phyloP scores from a whole-genome alignment of 2,329 filamentous ascomycete genomes.

The Bipolaris zeicola region DNA sequence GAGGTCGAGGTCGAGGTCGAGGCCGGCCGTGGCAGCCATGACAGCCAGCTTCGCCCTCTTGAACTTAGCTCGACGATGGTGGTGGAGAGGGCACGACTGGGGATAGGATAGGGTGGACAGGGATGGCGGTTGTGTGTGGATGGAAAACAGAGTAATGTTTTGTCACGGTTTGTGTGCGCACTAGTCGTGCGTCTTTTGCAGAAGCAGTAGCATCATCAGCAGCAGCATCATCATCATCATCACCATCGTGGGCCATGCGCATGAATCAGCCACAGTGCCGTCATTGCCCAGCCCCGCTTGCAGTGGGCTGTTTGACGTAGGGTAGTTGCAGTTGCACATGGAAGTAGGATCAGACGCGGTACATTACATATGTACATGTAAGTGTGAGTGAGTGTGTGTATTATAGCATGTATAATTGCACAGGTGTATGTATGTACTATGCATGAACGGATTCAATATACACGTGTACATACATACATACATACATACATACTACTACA shows the following conservation, averaged over 20 bases:
- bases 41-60: neutral
- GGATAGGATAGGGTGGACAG: slow-evolving; percentile 15
- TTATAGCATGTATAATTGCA: no score
- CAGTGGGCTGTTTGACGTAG: neutral
- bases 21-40: no score
- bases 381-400: no score
- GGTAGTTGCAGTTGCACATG: no score
- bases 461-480: no score
- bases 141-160: neutral
- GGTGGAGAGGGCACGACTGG: slow-evolving; percentile 15
- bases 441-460: no score
- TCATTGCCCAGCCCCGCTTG: slow-evolving; percentile 18
- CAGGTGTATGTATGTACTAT: no score
- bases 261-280: slow-evolving; percentile 19
- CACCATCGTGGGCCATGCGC: slow-evolving; percentile 5
- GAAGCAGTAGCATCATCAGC: slow-evolving; percentile 30
- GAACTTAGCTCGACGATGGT: slow-evolving; percentile 4
- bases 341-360: no score
- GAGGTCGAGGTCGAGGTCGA: no score
- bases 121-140: slow-evolving; percentile 10
- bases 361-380: no score
- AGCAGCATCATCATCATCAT: neutral
- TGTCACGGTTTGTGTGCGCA: slow-evolving; percentile 8
- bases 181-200: slow-evolving; percentile 16
- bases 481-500: no score